Evolutionary conservation across 2,329 filamentous ascomycete genomes (phyloP).

Genomic region (Fusarium nurragi): DNA sequence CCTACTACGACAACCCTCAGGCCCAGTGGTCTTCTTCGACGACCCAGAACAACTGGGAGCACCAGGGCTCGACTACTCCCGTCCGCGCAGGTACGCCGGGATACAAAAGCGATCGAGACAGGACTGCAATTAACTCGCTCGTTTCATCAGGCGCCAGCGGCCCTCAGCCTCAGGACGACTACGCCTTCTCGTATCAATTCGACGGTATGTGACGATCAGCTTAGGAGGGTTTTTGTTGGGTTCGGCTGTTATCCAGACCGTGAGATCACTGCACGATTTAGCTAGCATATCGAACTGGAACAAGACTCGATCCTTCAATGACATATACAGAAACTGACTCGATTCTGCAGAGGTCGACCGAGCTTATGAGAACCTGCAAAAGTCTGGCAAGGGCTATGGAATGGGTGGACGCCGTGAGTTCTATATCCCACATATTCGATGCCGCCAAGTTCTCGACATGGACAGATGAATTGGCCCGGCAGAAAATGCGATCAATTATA

Average conservation of each 20-base stretch:
- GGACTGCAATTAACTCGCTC: slow-evolving; percentile 20
- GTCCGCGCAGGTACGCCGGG: slow-evolving; percentile 51
- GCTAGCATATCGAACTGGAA: neutral
- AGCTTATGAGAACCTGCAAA: slow-evolving; percentile 93
- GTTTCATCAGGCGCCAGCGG: slow-evolving; percentile 72
- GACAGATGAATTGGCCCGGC: slow-evolving; percentile 29
- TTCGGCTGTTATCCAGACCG: neutral
- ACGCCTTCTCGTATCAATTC: slow-evolving; percentile 86
- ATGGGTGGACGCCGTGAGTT: slow-evolving; percentile 81
- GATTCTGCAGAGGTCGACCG: slow-evolving; percentile 84
- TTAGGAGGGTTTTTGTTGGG: neutral
- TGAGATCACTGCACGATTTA: neutral
- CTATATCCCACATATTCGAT: slow-evolving; percentile 49
- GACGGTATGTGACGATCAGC: slow-evolving; percentile 73
- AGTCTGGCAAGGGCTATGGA: slow-evolving; percentile 93
- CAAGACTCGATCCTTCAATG: neutral
- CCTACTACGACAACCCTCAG: slow-evolving; percentile 58
- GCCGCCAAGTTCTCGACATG: slow-evolving; percentile 24
- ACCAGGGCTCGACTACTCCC: slow-evolving; percentile 54
- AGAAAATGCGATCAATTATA: slow-evolving; percentile 21
- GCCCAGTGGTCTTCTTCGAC: slow-evolving; percentile 52
- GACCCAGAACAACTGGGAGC: slow-evolving; percentile 57
- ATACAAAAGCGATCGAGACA: neutral
- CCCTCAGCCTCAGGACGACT: slow-evolving; percentile 77
- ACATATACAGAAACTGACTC: slow-evolving; percentile 28